Evolutionary conservation across 306 rosid species (phyloP).

Genomic region (Vigna mungo): DNA sequence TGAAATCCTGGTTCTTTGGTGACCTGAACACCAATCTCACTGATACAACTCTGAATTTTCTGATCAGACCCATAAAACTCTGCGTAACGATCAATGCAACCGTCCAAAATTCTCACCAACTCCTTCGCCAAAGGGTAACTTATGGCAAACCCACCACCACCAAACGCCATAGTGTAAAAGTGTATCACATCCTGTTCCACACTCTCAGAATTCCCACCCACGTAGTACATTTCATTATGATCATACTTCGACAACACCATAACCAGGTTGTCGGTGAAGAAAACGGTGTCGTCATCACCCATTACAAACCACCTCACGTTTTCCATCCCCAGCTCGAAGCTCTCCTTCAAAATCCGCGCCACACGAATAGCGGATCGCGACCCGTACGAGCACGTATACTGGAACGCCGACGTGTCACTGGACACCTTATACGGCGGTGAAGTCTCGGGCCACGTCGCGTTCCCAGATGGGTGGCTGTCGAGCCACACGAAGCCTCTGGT

Average conservation of each 20-base stretch:
- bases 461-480: conserved; percentile 39
- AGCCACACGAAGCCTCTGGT: conserved; percentile 79
- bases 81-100: conserved; percentile 70
- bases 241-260: conserved; percentile 72
- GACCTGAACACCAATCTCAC: conserved; percentile 74
- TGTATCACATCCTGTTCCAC: conserved; percentile 67
- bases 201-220: conserved; percentile 81
- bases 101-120: conserved; percentile 70
- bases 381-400: conserved; percentile 66
- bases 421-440: conserved; percentile 61
- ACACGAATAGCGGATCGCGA: conserved; percentile 72
- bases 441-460: conserved; percentile 55
- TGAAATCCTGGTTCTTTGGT: conserved; percentile 82
- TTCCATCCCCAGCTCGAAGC: conserved; percentile 62
- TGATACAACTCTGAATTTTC: conserved; percentile 71
- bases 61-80: conserved; percentile 69
- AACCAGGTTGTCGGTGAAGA: conserved; percentile 65
- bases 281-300: conserved; percentile 91
- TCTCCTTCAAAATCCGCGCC: conserved; percentile 80
- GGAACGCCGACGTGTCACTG: conserved; percentile 57
- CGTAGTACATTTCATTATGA: conserved; percentile 80
- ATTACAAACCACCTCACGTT: conserved; percentile 83
- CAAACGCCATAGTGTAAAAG: conserved; percentile 69
- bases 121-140: conserved; percentile 71
- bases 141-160: conserved; percentile 82